phyloP scores from a whole-genome alignment of 2,329 filamentous ascomycete genomes.

The Madurella mycetomatis region DNA sequence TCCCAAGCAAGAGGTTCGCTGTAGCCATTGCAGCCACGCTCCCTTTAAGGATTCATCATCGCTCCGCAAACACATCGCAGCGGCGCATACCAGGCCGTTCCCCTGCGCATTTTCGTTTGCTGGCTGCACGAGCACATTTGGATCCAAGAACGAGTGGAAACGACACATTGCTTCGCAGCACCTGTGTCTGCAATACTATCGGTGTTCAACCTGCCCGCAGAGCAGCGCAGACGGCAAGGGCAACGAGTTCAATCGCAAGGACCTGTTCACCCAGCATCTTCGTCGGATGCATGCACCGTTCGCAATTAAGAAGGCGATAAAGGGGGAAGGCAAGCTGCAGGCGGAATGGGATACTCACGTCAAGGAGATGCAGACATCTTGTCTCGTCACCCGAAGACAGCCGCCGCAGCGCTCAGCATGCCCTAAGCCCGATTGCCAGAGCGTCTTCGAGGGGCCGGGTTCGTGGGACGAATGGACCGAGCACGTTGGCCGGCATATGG shows the following conservation, averaged over 20 bases:
- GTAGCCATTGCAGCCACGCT: constrained; percentile 57
- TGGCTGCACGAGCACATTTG: constrained; percentile 77
- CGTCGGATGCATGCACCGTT: constrained; percentile 86
- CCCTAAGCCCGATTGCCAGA: constrained; percentile 65
- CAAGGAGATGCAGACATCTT: constrained; percentile 68
- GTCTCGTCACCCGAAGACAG: constrained; percentile 63
- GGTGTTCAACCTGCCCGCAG: constrained; percentile 58
- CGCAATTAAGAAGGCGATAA: constrained; percentile 54
- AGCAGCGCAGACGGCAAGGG: constrained; percentile 52
- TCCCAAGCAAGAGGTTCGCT: constrained; percentile 57
- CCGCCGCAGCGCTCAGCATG: constrained; percentile 70
- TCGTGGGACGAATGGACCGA: constrained; percentile 92
- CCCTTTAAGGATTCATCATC: constrained; percentile 65
- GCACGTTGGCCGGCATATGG: constrained; percentile 85
- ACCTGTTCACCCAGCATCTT: constrained; percentile 91
- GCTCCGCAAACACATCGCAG: constrained; percentile 62
- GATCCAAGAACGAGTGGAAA: constrained; percentile 97
- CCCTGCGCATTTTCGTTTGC: constrained; percentile 82
- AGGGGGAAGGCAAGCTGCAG: constrained; percentile 56
- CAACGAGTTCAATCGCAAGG: constrained; percentile 86
- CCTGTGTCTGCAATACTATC: constrained; percentile 63
- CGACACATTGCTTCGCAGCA: constrained; percentile 89
- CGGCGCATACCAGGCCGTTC: constrained; percentile 69
- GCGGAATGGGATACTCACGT: constrained; percentile 61
- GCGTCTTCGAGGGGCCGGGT: constrained; percentile 63